These are phyloP conservation scores for Pholiota adiposa DNA, from an alignment of 1,284 basidiomycete genomes.

Conservation along the genomic window DNA sequence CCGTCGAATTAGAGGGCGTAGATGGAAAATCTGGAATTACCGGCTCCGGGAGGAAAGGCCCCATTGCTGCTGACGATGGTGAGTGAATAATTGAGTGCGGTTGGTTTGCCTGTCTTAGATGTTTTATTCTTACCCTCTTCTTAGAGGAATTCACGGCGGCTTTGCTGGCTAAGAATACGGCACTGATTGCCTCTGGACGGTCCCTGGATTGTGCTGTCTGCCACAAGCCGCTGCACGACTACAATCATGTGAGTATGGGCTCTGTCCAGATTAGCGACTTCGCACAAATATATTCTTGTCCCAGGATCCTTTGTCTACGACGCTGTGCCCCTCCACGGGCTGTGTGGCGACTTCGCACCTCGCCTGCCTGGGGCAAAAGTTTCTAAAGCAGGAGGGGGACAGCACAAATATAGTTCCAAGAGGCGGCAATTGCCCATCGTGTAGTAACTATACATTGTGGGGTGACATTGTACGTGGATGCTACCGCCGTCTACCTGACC, in stretches of 20 bases:
- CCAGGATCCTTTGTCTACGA: constrained; percentile 60
- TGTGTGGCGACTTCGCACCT: constrained; percentile 71
- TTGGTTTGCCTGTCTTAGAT: constrained; percentile 5
- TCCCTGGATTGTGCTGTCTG: constrained; percentile 60
- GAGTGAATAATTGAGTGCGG: constrained; percentile 22
- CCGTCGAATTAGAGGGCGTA: constrained; percentile 72
- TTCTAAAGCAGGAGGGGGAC: constrained; percentile 43
- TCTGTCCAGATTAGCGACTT: neutral
- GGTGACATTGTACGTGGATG: constrained; percentile 73
- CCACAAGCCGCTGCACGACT: constrained; percentile 41
- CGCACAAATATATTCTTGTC: constrained; percentile 1
- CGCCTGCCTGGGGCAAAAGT: constrained; percentile 65
- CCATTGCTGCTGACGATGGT: constrained; percentile 74
- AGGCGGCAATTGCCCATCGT: constrained; percentile 63
- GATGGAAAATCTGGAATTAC: constrained; percentile 60
- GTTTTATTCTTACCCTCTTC: constrained; percentile 15
- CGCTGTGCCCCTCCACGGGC: constrained; percentile 47
- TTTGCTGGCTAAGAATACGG: constrained; percentile 58
- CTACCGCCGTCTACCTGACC: constrained; percentile 55
- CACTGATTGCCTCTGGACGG: constrained; percentile 38
- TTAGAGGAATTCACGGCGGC: constrained; percentile 58
- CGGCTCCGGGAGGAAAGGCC: constrained; percentile 54
- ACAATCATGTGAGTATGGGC: constrained; percentile 45
- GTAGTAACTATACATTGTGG: constrained; percentile 65
- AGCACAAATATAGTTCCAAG: constrained; percentile 59